Percentiles rank a stretch among this genome's conserved stretches.
Evolutionary conservation across 2,329 filamentous ascomycete genomes (phyloP).

Genomic region (Capronia americana): DNA sequence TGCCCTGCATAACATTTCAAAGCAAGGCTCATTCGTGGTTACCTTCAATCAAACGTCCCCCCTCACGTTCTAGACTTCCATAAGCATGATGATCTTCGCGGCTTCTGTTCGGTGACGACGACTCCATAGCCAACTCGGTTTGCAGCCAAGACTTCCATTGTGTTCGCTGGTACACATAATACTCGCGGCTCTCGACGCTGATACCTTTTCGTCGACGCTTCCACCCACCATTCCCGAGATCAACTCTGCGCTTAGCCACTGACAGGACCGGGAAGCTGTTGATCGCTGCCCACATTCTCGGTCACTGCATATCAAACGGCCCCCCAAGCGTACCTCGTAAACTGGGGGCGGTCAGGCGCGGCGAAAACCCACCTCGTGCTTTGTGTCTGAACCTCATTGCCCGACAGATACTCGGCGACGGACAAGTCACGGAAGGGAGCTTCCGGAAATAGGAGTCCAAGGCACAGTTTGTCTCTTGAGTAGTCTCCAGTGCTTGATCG

Average conservation of each 20-base stretch:
- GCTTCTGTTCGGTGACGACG: constrained; percentile 10
- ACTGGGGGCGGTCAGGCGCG: background rate
- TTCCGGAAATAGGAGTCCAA: constrained; percentile 1
- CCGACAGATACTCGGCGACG: constrained; percentile 5
- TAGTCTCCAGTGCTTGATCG: constrained; percentile 6
- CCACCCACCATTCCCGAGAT: constrained; percentile 16
- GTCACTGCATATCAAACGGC: constrained; percentile 10
- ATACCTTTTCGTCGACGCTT: constrained; percentile 1
- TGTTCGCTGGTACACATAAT: constrained; percentile 10
- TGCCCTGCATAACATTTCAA: constrained; percentile 19
- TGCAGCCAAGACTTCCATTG: constrained; percentile 3
- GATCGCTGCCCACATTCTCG: constrained; percentile 18
- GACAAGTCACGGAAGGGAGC: background rate
- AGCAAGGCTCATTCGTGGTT: background rate
- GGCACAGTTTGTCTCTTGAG: constrained; percentile 2
- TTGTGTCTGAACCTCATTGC: constrained; percentile 16
- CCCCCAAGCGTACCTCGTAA: constrained; percentile 5
- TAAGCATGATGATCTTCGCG: constrained; percentile 18
- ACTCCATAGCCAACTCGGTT: background rate
- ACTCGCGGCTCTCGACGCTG: constrained; percentile 3
- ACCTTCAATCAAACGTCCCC: background rate
- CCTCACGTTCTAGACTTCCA: constrained; percentile 15
- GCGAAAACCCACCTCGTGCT: constrained; percentile 14
- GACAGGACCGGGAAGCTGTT: constrained; percentile 2
- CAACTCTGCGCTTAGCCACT: constrained; percentile 10